These are phyloP conservation scores for Durio zibethinus DNA, from an alignment of 345 rosid species.

Conservation along the genomic window DNA sequence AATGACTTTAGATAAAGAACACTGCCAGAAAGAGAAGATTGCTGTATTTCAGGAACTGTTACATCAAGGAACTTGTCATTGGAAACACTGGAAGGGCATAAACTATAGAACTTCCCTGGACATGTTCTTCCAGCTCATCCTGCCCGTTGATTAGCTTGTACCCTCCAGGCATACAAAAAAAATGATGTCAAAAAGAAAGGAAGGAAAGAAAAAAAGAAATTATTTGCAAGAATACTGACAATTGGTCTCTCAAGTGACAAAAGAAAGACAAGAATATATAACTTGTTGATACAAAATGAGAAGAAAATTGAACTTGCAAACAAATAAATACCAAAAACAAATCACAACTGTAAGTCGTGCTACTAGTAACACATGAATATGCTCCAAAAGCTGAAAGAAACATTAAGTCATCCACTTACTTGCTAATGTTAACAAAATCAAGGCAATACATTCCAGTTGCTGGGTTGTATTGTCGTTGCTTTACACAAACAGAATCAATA, in stretches of 20 bases:
- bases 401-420: conserved; percentile 47
- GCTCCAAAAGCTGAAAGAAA: neutral
- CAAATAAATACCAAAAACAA: conserved; percentile 7
- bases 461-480: conserved; percentile 94
- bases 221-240: neutral
- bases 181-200: neutral
- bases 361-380: conserved; percentile 1
- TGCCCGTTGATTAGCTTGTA: conserved; percentile 96
- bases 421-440: conserved; percentile 92
- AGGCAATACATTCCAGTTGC: conserved; percentile 96
- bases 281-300: neutral
- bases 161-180: conserved; percentile 45
- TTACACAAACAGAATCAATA: conserved; percentile 88
- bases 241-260: neutral
- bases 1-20: conserved; percentile 92
- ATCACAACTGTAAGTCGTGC: neutral
- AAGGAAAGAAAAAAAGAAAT: neutral
- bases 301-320: neutral
- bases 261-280: neutral
- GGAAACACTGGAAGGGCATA: conserved; percentile 71
- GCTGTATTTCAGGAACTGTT: conserved; percentile 93
- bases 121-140: conserved; percentile 99
- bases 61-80: conserved; percentile 82
- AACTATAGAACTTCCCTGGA: conserved; percentile 92
- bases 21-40: conserved; percentile 92